Percentiles rank a stretch among this genome's conserved stretches.
Evolutionary conservation across 1,284 basidiomycete species (phyloP).

Genomic region (Boletus semigastroideus): DNA sequence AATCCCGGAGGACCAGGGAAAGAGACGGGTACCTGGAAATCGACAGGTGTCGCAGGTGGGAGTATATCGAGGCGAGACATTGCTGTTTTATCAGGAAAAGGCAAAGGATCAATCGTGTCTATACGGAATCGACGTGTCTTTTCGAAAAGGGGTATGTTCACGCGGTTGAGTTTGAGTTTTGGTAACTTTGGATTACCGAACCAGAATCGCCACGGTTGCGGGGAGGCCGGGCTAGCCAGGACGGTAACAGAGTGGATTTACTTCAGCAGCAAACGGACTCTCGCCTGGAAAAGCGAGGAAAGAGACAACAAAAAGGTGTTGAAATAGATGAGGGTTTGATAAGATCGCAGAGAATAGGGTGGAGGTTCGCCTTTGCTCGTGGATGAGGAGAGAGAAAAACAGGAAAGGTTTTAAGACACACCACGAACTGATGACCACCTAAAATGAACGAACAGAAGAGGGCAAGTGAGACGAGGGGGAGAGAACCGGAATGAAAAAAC

Average conservation of each 20-base stretch:
- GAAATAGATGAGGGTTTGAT: slow-evolving; percentile 2
- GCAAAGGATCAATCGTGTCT: slow-evolving; percentile 31
- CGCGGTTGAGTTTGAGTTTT: slow-evolving; percentile 26
- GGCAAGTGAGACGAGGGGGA: slow-evolving; percentile 13
- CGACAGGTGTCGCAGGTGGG: slow-evolving; percentile 46
- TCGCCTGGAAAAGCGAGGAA: slow-evolving; percentile 69
- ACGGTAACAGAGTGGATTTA: slow-evolving; percentile 50
- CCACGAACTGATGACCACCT: slow-evolving; percentile 83
- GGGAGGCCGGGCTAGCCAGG: slow-evolving; percentile 64
- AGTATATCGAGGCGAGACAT: slow-evolving; percentile 68
- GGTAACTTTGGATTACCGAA: slow-evolving; percentile 54
- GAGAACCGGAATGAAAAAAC: slow-evolving; percentile 35
- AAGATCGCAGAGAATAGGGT: slow-evolving; percentile 37
- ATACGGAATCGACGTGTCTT: slow-evolving; percentile 21
- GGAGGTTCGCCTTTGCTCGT: slow-evolving; percentile 69
- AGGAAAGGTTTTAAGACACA: slow-evolving; percentile 35
- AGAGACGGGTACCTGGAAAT: slow-evolving; percentile 32
- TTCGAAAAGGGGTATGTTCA: slow-evolving; percentile 21
- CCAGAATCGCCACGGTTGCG: slow-evolving; percentile 68
- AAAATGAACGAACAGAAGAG: slow-evolving; percentile 9
- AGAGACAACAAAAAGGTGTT: slow-evolving; percentile 33
- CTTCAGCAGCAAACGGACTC: slow-evolving; percentile 44
- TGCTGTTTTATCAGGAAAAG: slow-evolving; percentile 20
- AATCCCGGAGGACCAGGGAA: slow-evolving; percentile 32
- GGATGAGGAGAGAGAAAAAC: slow-evolving; percentile 18